Percentiles rank a stretch among this genome's conserved stretches.
These are phyloP conservation scores for Leccinum variicolor DNA, from an alignment of 768 basidiomycete species.

Conservation along the genomic window DNA sequence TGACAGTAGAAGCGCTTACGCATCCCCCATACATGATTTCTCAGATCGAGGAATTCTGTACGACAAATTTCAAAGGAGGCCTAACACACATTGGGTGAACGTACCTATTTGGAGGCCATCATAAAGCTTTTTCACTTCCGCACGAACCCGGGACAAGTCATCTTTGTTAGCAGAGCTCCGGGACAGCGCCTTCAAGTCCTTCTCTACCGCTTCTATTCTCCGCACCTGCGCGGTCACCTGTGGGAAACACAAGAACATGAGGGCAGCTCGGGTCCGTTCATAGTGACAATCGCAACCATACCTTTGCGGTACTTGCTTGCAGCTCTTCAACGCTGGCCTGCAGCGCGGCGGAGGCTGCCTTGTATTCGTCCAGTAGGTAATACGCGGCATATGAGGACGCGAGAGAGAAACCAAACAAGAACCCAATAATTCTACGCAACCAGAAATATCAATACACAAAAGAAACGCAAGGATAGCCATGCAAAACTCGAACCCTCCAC, in stretches of 20 bases:
- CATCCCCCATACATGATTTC: conserved; percentile 84
- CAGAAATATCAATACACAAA: not conserved
- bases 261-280: not conserved
- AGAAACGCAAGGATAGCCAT: conserved; percentile 2
- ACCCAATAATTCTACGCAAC: conserved; percentile 65
- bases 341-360: conserved; percentile 79
- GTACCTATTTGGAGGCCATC: conserved; percentile 78
- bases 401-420: conserved; percentile 86
- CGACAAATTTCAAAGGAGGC: not conserved
- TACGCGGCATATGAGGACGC: conserved; percentile 87
- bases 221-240: conserved; percentile 82
- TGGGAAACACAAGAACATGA: not conserved
- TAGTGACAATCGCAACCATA: conserved; percentile 17
- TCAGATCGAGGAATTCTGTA: conserved; percentile 75
- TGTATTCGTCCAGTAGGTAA: conserved; percentile 87
- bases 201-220: conserved; percentile 85
- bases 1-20: conserved; percentile 48
- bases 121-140: conserved; percentile 85
- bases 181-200: conserved; percentile 75
- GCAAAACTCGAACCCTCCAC: conserved; percentile 49
- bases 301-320: conserved; percentile 81
- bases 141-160: conserved; percentile 69
- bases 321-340: conserved; percentile 87
- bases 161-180: conserved; percentile 71
- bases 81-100: conserved; percentile 19